These are phyloP conservation scores for Raffaelea deltoideospora DNA, from an alignment of 2,329 filamentous ascomycete species.

Conservation along the genomic window DNA sequence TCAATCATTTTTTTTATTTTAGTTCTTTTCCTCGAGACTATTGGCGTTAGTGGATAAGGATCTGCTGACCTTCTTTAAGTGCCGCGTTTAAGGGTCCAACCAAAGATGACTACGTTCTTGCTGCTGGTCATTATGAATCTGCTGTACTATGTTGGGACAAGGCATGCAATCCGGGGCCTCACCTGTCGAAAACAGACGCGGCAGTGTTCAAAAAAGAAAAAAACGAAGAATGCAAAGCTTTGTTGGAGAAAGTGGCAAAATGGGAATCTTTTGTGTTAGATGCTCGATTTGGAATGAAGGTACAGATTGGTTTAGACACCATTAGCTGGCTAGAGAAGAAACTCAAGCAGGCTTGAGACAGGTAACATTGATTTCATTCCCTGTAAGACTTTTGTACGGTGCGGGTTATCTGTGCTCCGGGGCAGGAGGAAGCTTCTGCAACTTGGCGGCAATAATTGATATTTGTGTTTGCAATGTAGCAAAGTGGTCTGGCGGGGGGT, in stretches of 20 bases:
- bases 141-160: constrained; percentile 70
- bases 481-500: no score
- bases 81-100: constrained; percentile 39
- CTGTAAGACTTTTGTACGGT: neutral
- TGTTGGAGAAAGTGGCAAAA: constrained; percentile 49
- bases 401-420: no score
- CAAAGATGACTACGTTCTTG: constrained; percentile 55
- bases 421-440: no score
- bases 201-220: constrained; percentile 28
- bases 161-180: constrained; percentile 24
- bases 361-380: neutral
- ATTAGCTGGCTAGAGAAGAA: constrained; percentile 37
- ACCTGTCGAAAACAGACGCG: constrained; percentile 11
- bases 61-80: constrained; percentile 19
- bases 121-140: constrained; percentile 75
- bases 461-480: no score
- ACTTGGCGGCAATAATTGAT: no score
- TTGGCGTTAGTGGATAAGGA: no score
- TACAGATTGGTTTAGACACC: constrained; percentile 54
- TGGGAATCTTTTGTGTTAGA: constrained; percentile 65
- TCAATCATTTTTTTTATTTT: no score
- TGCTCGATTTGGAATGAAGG: constrained; percentile 56
- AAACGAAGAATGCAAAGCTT: constrained; percentile 45
- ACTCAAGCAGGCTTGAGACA: constrained; percentile 17
- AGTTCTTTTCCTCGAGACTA: neutral